Percentiles rank a stretch among this genome's conserved stretches.
These are phyloP conservation scores for Trichoderma virens DNA, from an alignment of 495 filamentous ascomycete species.

Conservation along the genomic window DNA sequence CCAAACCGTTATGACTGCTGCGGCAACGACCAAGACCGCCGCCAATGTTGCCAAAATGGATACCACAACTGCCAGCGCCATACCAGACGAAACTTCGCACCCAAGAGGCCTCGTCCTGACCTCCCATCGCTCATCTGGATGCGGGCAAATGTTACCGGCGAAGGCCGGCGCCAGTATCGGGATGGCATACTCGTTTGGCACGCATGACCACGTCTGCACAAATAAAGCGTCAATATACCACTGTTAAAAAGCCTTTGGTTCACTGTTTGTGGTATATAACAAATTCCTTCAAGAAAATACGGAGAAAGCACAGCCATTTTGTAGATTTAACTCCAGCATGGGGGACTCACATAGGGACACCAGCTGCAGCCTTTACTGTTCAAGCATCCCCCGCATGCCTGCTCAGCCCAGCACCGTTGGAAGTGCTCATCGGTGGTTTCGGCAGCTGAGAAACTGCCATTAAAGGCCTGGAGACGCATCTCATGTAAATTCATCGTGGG, in stretches of 20 bases:
- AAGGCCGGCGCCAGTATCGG: conserved; percentile 38
- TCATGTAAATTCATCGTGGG: neutral
- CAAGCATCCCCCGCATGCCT: conserved; percentile 38
- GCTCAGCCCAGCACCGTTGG: conserved; percentile 38
- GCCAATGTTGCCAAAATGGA: conserved; percentile 31
- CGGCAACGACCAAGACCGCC: conserved; percentile 24
- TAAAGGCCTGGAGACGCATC: neutral
- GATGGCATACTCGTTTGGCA: conserved; percentile 34
- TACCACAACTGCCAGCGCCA: conserved; percentile 33
- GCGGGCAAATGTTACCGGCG: conserved; percentile 38
- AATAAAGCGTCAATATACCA: neutral
- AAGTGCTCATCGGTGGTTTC: conserved; percentile 23
- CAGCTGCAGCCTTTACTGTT: conserved; percentile 34
- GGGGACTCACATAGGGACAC: conserved; percentile 46
- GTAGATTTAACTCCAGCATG: too few species aligned
- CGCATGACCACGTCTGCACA: conserved; percentile 39
- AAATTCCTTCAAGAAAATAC: neutral
- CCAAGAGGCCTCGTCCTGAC: conserved; percentile 39
- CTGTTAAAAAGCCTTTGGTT: too few species aligned
- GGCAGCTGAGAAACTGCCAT: neutral
- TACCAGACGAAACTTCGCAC: conserved; percentile 46
- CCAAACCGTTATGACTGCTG: conserved; percentile 15
- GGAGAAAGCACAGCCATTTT: neutral
- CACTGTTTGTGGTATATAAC: too few species aligned
- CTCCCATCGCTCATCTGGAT: conserved; percentile 44